Conservation (phyloP, 306 rosid species). For the Gynostemma pentaphyllum region DNA sequence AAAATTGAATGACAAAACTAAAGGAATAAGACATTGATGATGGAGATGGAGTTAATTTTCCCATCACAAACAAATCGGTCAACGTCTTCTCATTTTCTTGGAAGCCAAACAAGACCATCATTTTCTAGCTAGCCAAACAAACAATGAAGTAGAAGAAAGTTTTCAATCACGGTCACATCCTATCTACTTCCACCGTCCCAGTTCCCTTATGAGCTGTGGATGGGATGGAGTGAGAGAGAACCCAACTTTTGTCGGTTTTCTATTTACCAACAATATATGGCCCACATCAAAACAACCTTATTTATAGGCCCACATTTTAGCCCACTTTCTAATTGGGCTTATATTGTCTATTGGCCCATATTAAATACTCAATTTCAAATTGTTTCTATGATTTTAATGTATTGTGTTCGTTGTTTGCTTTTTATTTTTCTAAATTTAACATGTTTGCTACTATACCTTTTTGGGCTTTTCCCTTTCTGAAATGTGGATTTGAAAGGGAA, state of each 20-base stretch:
- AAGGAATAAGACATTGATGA: background rate
- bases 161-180: constrained; percentile 3
- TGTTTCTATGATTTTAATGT: too few species aligned
- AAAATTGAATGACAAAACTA: background rate
- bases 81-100: background rate
- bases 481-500: too few species aligned
- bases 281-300: background rate
- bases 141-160: background rate
- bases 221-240: background rate
- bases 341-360: background rate
- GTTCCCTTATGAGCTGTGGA: background rate
- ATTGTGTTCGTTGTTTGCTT: too few species aligned
- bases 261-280: too few species aligned
- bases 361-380: too few species aligned
- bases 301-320: background rate
- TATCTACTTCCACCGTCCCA: background rate
- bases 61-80: background rate
- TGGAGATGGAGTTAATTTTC: background rate
- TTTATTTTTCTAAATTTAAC: too few species aligned
- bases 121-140: background rate
- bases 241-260: background rate
- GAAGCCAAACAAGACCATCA: background rate
- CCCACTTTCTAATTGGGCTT: background rate
- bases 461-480: too few species aligned
- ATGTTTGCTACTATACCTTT: too few species aligned